Conservation (phyloP, 441 rosid genomes). For the Arabidopsis lyrata region DNA sequence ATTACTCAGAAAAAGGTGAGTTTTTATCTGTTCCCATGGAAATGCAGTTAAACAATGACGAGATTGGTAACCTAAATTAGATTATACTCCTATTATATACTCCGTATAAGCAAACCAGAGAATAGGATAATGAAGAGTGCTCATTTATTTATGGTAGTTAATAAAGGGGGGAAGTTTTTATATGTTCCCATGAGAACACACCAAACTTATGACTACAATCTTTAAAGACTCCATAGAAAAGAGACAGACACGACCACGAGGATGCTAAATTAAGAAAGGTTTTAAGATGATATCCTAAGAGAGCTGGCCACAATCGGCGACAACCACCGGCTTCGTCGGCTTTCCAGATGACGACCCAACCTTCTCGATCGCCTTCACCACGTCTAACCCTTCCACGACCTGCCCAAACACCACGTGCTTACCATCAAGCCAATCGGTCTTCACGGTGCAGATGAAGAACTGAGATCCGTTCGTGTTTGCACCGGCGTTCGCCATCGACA, state of each 20-base stretch:
- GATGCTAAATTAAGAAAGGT: too few species aligned
- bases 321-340: slow-evolving; percentile 56
- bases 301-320: slow-evolving; percentile 78
- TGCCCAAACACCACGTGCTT: slow-evolving; percentile 91
- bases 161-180: too few species aligned
- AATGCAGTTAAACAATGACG: too few species aligned
- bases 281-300: neutral
- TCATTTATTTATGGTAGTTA: too few species aligned
- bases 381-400: slow-evolving; percentile 87
- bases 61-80: too few species aligned
- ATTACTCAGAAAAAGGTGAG: neutral
- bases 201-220: neutral
- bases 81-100: too few species aligned
- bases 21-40: too few species aligned
- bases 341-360: slow-evolving; percentile 59
- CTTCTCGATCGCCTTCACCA: slow-evolving; percentile 81
- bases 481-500: slow-evolving; percentile 81
- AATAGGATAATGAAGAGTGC: too few species aligned
- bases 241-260: too few species aligned
- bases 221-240: too few species aligned
- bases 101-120: too few species aligned
- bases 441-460: slow-evolving; percentile 85
- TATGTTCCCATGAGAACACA: neutral
- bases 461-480: slow-evolving; percentile 88
- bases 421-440: slow-evolving; percentile 79